Evolutionary conservation across 2,329 filamentous ascomycete genomes (phyloP), one percentile per base, ranked within the genome.

Genomic region (Ascochyta fabae): DNA sequence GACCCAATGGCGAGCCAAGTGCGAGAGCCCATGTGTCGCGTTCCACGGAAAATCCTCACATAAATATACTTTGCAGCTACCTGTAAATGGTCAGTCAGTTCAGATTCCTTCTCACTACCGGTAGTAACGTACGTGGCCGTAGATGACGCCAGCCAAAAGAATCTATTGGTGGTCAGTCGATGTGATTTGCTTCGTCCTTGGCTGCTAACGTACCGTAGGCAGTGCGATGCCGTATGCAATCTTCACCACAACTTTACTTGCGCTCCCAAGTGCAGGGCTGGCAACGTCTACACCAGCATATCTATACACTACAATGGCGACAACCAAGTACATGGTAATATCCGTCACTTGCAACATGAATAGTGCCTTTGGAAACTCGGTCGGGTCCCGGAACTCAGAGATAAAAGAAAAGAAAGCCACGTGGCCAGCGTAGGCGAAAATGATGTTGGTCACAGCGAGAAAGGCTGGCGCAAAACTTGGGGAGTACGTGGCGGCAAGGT

Each of bases 71-170:
- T 88, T 36, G 80, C 79, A 6, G 86, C 85, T 1, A 55, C 51
- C 34, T 36, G n/a, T 22, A 6, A 10, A 13, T 36, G 34, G 34
- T 31, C 29, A 22, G n/a, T 36, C 9, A n/a, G 9, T 9, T 36
- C n/a, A 12, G 19, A 19, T 9, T 16, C 9, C n/a, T 6, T 13
- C 10, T 8, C n/a, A 12, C 19, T 16, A 2, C 19, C 16, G 12
- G 5, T 10, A 36, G n/a, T 8, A 22, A 35, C 34, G 6, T 19
- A 90, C 83, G 59, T 88, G 85, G 19, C 83, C 86, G 67, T 88
- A 87, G 59, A 91, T 88, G 6, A 90, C 86, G 54, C 87, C 88
- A 0, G 87, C 86, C 44, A 91, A 84, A 43, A 90, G 78, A 57
- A 90, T 90, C 22, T 64, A 9, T 4, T 7, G 29, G 10, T 15